A percentile compares a stretch with the other conserved stretches of the same genome.
These are phyloP conservation scores for Bipolaris cookei DNA, from an alignment of 2,329 filamentous ascomycete genomes.

Conservation along the genomic window DNA sequence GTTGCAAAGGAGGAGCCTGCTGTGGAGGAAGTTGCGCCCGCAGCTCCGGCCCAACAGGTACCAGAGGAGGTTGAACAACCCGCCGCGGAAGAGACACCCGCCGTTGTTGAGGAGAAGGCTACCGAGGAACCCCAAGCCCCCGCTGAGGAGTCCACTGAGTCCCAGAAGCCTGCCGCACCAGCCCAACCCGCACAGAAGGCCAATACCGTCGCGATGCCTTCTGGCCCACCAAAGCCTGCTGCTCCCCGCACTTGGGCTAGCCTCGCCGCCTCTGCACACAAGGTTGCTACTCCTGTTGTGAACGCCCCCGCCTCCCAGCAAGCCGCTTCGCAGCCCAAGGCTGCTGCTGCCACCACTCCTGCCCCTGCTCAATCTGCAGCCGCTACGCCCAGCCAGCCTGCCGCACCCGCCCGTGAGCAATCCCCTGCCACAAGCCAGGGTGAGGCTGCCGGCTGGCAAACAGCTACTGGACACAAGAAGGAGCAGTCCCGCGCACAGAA, in stretches of 20 bases:
- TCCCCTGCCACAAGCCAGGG: conserved; percentile 56
- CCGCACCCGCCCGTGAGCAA: conserved; percentile 46
- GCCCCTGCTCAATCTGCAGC: conserved; percentile 42
- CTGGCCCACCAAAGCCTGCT: conserved; percentile 62
- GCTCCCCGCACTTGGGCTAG: conserved; percentile 75
- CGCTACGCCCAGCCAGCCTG: conserved; percentile 37
- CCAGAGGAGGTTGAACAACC: conserved; percentile 45
- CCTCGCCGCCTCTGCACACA: conserved; percentile 62
- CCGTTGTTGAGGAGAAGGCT: conserved; percentile 47
- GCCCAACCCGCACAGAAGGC: conserved; percentile 61
- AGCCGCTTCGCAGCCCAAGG: conserved; percentile 44
- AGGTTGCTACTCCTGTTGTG: conserved; percentile 52
- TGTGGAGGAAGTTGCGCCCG: conserved; percentile 34
- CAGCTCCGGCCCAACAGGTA: conserved; percentile 48
- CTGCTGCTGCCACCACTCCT: conserved; percentile 23
- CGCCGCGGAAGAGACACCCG: conserved; percentile 51
- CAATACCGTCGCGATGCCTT: conserved; percentile 63
- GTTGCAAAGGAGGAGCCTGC: conserved; percentile 47
- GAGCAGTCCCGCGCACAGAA: conserved; percentile 78
- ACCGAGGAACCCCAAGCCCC: conserved; percentile 40
- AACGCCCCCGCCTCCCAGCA: conserved; percentile 44
- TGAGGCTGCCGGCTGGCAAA: conserved; percentile 81
- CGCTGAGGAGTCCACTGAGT: conserved; percentile 47
- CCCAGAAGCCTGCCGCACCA: conserved; percentile 70
- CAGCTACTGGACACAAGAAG: conserved; percentile 79